phyloP scores from a whole-genome alignment of 148 eudicot genomes.

The Silene latifolia region DNA sequence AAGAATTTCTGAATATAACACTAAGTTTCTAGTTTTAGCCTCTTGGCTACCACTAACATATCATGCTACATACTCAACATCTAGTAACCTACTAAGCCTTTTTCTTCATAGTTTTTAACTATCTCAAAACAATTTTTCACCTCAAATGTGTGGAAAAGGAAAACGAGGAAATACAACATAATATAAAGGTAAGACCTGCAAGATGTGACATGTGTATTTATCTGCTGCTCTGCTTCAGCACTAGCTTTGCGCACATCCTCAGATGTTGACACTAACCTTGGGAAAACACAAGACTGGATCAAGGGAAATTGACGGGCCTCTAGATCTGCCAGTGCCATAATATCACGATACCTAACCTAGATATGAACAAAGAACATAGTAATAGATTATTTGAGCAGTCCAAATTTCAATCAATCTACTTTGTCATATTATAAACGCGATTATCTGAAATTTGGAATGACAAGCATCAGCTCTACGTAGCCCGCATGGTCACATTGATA shows the following conservation, averaged over 20 bases:
- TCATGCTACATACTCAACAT: neutral
- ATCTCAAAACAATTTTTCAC: neutral
- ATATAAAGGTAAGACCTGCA: constrained; percentile 60
- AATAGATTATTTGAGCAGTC: neutral
- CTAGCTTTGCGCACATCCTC: constrained; percentile 91
- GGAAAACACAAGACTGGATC: constrained; percentile 89
- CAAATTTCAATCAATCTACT: neutral
- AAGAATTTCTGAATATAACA: neutral
- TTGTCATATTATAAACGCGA: neutral
- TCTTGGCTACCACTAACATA: neutral
- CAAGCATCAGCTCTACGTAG: neutral
- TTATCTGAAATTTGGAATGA: neutral
- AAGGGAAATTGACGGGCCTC: constrained; percentile 81
- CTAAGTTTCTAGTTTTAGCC: neutral
- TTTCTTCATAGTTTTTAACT: neutral
- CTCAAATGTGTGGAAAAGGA: neutral
- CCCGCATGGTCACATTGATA: neutral
- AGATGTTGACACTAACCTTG: constrained; percentile 60
- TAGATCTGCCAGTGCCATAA: constrained; percentile 66
- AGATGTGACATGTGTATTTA: constrained; percentile 52
- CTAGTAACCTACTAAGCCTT: neutral
- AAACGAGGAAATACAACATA: constrained; percentile 9
- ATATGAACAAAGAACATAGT: constrained; percentile 6
- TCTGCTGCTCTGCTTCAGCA: constrained; percentile 71
- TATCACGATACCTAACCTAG: constrained; percentile 72